Base-by-base conservation (phyloP, 2,329 filamentous ascomycete species). In the Didymella arachidicola region DNA sequence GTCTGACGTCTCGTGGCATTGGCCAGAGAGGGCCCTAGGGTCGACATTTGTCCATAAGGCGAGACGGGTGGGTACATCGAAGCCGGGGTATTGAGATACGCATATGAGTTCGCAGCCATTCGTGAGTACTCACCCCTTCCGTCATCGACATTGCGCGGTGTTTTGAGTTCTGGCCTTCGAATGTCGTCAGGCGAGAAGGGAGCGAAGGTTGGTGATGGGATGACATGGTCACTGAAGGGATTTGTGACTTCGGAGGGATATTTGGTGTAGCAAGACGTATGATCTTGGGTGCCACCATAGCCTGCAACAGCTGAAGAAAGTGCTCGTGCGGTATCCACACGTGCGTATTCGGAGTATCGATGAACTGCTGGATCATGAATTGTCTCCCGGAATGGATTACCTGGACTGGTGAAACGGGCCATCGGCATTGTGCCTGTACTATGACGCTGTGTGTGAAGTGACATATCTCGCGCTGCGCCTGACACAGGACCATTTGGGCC, bases 51-150 rank as follows among this genome's bases (percentile, higher is more conserved):
- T 48, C 45, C 64, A 25, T 72, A 69, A 7, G 67, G 68, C 16
- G 67, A 72, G 41, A 68, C 57, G 0, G 71, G 60, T 39, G 68
- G 66, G 30, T 69, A 69, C 14, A 68, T 56, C 5, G 29, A 57
- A 8, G 67, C 61, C 7, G 63, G 60, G 7, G 65, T 59, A 52
- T 64, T 67, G 7, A 57, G 46, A 19, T 62, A 63, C 8, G 63
- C 50, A 29, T 64, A 64, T 0, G 67, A 56, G 26, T 65, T 66
- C 22, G 64, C 46, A 3, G 58, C 48, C 26, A 67, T 61, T 11
- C 65, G 50, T 2, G 62, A 54, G 32, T 69, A 65, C 5, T 69
- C 54, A 7, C 69, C 68, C n/a, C 55, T 58, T 8, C 51, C 53
- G 39, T 66, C 67, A 12, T 38, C 53, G 10, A 50, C 43, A 16